Base-by-base conservation (phyloP, 2,329 filamentous ascomycete genomes). In the Arthrobotrys musiformis region DNA sequence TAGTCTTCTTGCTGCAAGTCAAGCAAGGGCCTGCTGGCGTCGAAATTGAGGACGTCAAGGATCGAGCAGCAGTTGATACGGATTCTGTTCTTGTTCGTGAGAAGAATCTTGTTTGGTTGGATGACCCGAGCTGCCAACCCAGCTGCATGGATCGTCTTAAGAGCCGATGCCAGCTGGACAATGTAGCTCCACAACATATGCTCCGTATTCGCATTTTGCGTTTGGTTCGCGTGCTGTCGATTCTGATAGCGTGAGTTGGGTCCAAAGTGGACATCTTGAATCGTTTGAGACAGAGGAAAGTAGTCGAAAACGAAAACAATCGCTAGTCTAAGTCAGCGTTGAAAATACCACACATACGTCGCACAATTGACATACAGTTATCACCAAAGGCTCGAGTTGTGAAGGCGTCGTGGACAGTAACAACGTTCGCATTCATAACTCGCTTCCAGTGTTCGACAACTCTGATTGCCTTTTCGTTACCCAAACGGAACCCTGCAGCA, bases 261-360 rank as follows among this genome's bases (percentile, higher is more conserved):
- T 35, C 80, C 81, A 79, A 93, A 90, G 81, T 97, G 92, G 81
- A 92, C 89, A 81, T 98, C 94, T 35, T 91, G 89, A 24, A 99
- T 87, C 0, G 94, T 97, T 83, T 95, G 96, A 1, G 94, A 93
- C 19, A 95, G 87, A 0, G 95, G 94, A 81, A 95, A 92, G 82
- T 97, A 99, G 83, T 97, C 93, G 78, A 93, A 95, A 24, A 97
- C 93, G 81, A 99, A 92, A 58, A 99, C 91, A 67, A 99, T 87
- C 2, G 95, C 80, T 81, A 70, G 30, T 68, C 54, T 35, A 13
- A 26, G 40, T 64, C 48, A 68, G 73, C 8, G 11, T 8, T 13
- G n/a, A 8, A n/a, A 22, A 30, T 19, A 48, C 5, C 1, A 58
- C n/a, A n/a, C n/a, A n/a, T n/a, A n/a, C n/a, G 19, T 37, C 8